phyloP scores from a whole-genome alignment of 441 rosid species.

The Euphorbia celastroides region DNA sequence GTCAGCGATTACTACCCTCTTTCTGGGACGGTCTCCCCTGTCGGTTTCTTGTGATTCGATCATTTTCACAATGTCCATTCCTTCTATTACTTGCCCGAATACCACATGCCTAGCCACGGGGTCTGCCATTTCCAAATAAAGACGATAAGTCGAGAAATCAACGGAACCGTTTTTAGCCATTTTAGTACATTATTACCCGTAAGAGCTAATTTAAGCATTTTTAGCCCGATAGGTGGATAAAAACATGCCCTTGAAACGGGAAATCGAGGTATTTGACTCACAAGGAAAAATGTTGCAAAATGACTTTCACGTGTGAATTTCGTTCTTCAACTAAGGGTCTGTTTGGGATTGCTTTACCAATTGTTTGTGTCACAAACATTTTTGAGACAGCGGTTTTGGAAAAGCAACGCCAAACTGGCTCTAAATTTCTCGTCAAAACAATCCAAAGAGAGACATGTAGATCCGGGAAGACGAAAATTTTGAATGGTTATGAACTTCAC shows the following conservation, averaged over 20 bases:
- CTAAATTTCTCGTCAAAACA: not conserved
- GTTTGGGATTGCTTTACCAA: no score
- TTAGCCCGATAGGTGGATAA: no score
- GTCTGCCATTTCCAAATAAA: slow-evolving; percentile 53
- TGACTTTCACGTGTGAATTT: no score
- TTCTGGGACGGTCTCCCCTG: slow-evolving; percentile 92
- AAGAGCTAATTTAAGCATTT: no score
- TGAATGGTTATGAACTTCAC: no score
- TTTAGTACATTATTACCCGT: not conserved
- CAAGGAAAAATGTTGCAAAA: not conserved
- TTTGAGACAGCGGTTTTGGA: no score
- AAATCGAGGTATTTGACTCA: not conserved
- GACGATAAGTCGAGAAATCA: not conserved
- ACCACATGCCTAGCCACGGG: slow-evolving; percentile 97
- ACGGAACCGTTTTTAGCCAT: not conserved
- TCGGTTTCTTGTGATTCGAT: slow-evolving; percentile 89
- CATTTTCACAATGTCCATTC: slow-evolving; percentile 81
- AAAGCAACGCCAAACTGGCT: no score
- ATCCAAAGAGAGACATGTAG: not conserved
- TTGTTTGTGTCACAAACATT: no score
- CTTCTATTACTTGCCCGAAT: slow-evolving; percentile 94
- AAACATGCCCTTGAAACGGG: not conserved
- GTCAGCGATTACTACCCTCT: slow-evolving; percentile 71
- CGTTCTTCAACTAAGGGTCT: not conserved
- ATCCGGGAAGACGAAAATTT: not conserved